A percentile compares a stretch with the other conserved stretches of the same genome.
Conservation (phyloP, 345 rosid genomes). For the Eucalyptus leucophloia region DNA sequence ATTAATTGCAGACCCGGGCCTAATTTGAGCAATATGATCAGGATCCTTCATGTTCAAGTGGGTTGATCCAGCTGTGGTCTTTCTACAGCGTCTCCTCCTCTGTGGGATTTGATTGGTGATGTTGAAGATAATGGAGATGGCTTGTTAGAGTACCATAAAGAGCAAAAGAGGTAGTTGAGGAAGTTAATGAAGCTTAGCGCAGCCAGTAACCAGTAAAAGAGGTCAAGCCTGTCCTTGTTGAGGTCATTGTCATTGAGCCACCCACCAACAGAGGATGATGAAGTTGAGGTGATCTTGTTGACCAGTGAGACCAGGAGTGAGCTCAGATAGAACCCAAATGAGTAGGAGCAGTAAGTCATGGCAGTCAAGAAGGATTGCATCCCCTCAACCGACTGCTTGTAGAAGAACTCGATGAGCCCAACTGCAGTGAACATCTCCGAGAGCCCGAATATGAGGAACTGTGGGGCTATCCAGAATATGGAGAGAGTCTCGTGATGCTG, state of each 20-base stretch:
- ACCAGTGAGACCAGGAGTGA: conserved; percentile 78
- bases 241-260: conserved; percentile 83
- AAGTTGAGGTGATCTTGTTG: conserved; percentile 40
- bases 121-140: not conserved
- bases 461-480: conserved; percentile 93
- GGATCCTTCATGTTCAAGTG: not conserved
- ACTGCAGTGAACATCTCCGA: conserved; percentile 97
- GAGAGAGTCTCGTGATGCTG: conserved; percentile 27
- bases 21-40: not conserved
- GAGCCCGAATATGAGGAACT: conserved; percentile 83
- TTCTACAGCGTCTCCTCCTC: not conserved
- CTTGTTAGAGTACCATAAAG: not conserved
- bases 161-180: conserved; percentile 65
- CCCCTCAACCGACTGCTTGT: conserved; percentile 77
- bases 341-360: conserved; percentile 82
- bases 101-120: not conserved
- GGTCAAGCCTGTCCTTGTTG: conserved; percentile 82
- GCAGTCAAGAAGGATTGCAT: conserved; percentile 71
- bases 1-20: not conserved
- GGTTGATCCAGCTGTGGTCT: not conserved
- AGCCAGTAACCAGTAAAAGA: conserved; percentile 87
- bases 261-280: conserved; percentile 21
- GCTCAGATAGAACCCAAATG: conserved; percentile 89
- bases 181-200: conserved; percentile 76
- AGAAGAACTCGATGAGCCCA: conserved; percentile 90